Evolutionary conservation across 805 yeast species (phyloP).

Genomic region (Metschnikowia santaceciliae): DNA sequence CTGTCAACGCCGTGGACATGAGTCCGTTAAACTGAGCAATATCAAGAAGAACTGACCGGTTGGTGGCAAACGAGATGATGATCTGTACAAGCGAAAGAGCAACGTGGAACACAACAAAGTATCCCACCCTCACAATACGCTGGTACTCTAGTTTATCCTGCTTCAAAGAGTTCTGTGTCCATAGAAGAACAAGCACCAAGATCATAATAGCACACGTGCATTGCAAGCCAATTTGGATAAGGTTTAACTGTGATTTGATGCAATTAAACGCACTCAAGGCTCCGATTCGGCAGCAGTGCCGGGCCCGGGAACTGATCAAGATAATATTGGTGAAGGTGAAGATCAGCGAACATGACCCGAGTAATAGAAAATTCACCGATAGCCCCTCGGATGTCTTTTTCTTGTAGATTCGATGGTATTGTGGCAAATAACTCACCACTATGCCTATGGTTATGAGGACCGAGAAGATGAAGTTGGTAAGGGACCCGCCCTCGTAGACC

Average conservation of each 20-base stretch:
- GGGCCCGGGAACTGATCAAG: slow-evolving; percentile 55
- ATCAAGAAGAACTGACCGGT: slow-evolving; percentile 21
- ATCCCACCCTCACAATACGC: slow-evolving; percentile 39
- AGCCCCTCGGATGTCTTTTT: slow-evolving; percentile 73
- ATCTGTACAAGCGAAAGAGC: slow-evolving; percentile 32
- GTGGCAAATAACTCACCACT: slow-evolving; percentile 69
- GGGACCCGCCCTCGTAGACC: slow-evolving; percentile 48
- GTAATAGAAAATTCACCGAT: slow-evolving; percentile 64
- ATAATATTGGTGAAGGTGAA: slow-evolving; percentile 65
- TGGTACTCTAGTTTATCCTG: slow-evolving; percentile 45
- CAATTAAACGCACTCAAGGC: slow-evolving; percentile 53
- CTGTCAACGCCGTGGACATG: slow-evolving; percentile 57
- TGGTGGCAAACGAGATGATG: slow-evolving; percentile 27
- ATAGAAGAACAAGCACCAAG: slow-evolving; percentile 48
- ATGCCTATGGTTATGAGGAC: slow-evolving; percentile 61
- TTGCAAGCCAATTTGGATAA: slow-evolving; percentile 65
- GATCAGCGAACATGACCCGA: slow-evolving; percentile 68
- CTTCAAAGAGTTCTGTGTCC: slow-evolving; percentile 43
- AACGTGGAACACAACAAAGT: slow-evolving; percentile 36
- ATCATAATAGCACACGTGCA: slow-evolving; percentile 56
- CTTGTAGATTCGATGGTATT: slow-evolving; percentile 54
- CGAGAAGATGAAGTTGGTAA: slow-evolving; percentile 46
- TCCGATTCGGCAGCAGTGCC: slow-evolving; percentile 54
- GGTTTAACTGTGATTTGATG: slow-evolving; percentile 58
- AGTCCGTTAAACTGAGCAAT: slow-evolving; percentile 64